These are phyloP conservation scores for Pneumocystis wakefieldiae DNA, from an alignment of 1,139 yeast genomes.

Conservation along the genomic window DNA sequence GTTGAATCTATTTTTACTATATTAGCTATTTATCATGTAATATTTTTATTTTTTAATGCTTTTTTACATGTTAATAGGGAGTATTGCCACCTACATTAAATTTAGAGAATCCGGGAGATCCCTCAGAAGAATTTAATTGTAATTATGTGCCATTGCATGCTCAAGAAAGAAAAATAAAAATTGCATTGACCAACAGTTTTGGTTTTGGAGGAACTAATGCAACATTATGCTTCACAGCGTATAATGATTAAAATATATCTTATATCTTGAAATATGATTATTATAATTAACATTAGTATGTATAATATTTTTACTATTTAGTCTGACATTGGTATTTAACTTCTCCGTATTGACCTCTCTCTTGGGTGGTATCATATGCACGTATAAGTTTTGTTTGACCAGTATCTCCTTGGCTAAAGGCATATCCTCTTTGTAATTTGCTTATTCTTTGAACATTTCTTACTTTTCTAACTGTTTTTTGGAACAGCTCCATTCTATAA, in stretches of 20 bases:
- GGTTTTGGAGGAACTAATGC: constrained; percentile 96
- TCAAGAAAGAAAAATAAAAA: constrained; percentile 28
- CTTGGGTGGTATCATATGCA: constrained; percentile 79
- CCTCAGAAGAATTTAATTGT: constrained; percentile 32
- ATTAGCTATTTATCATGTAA: constrained; percentile 40
- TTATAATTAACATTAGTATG: background rate
- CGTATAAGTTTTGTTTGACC: constrained; percentile 85
- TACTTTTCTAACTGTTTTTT: constrained; percentile 89
- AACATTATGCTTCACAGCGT: constrained; percentile 27
- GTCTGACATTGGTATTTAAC: constrained; percentile 14
- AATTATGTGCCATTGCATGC: constrained; percentile 46
- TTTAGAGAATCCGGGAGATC: constrained; percentile 36
- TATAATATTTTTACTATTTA: background rate
- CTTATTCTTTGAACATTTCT: constrained; percentile 97
- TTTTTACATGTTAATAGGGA: constrained; percentile 2
- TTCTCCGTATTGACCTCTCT: constrained; percentile 41
- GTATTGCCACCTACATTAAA: constrained; percentile 71
- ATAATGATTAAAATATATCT: background rate
- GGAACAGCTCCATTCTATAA: constrained; percentile 77
- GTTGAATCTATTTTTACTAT: constrained; percentile 78
- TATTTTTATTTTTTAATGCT: background rate
- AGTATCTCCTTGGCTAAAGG: constrained; percentile 90
- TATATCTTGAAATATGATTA: background rate
- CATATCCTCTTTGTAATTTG: constrained; percentile 87
- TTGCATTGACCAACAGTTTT: constrained; percentile 76